A percentile compares a stretch with the other conserved stretches of the same genome.
These are phyloP conservation scores for Pichia sp. DNA, from an alignment of 1,139 yeast genomes.

Conservation along the genomic window DNA sequence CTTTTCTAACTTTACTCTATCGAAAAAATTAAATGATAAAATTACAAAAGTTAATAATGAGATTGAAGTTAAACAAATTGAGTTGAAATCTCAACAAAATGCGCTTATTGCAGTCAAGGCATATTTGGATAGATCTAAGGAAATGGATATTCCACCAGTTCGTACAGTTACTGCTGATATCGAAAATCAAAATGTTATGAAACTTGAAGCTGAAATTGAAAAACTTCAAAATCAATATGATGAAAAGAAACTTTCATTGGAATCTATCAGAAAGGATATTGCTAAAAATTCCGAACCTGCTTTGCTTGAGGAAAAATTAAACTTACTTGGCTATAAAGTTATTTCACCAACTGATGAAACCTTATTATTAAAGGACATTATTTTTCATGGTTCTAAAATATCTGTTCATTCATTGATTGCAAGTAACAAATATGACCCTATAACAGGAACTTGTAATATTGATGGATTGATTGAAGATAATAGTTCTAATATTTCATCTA, in stretches of 20 bases:
- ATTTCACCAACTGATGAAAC: slow-evolving; percentile 8
- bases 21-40: slow-evolving; percentile 5
- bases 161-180: not conserved
- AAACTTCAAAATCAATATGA: slow-evolving; percentile 10
- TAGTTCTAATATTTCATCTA: slow-evolving; percentile 17
- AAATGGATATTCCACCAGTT: slow-evolving; percentile 13
- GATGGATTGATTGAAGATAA: slow-evolving; percentile 3
- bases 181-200: slow-evolving; percentile 1
- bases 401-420: slow-evolving; percentile 7
- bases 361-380: not conserved
- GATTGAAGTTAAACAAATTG: slow-evolving; percentile 14
- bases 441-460: slow-evolving; percentile 2
- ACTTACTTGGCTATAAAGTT: slow-evolving; percentile 16
- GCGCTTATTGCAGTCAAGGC: slow-evolving; percentile 16
- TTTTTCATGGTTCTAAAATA: not conserved
- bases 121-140: slow-evolving; percentile 14
- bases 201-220: slow-evolving; percentile 11
- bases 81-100: slow-evolving; percentile 14
- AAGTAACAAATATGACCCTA: slow-evolving; percentile 19
- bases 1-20: not conserved
- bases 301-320: slow-evolving; percentile 13
- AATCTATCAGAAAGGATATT: slow-evolving; percentile 1
- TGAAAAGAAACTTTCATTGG: slow-evolving; percentile 7
- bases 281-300: slow-evolving; percentile 3
- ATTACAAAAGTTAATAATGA: slow-evolving; percentile 8